phyloP scores from a whole-genome alignment of 2,329 filamentous ascomycete genomes.

The Aureobasidium sp. region DNA sequence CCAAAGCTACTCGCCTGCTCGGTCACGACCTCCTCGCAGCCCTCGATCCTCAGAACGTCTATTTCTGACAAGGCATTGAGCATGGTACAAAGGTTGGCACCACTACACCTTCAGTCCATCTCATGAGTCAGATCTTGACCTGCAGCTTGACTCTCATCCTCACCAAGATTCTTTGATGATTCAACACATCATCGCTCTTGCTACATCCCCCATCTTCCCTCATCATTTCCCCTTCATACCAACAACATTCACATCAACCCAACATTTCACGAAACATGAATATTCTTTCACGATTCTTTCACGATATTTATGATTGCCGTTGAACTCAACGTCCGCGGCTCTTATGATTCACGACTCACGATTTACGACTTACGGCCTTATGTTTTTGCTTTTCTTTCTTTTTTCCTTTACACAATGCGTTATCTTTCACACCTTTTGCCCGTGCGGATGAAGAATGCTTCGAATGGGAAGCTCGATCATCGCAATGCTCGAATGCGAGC shows the following conservation, averaged over 20 bases:
- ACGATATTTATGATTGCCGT: background rate
- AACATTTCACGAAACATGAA: background rate
- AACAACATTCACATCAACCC: background rate
- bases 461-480: background rate
- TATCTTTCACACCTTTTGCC: background rate
- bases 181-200: background rate
- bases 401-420: background rate
- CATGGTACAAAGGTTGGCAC: background rate
- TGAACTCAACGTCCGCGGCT: background rate
- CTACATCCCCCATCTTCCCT: background rate
- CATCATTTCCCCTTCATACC: background rate
- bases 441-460: background rate
- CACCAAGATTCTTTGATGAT: background rate
- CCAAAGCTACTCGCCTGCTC: slow-evolving; percentile 14
- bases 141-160: background rate
- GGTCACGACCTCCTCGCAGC: slow-evolving; percentile 17
- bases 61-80: background rate
- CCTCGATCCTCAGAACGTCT: slow-evolving; percentile 19
- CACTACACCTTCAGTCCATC: background rate
- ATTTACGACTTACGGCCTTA: background rate
- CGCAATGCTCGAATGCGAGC: background rate
- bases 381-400: background rate
- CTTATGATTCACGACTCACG: background rate
- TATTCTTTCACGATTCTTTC: too few relatives aligned
- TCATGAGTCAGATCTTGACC: background rate